phyloP scores from a whole-genome alignment of 176 grass and related monocot species.

The Poa annua region DNA sequence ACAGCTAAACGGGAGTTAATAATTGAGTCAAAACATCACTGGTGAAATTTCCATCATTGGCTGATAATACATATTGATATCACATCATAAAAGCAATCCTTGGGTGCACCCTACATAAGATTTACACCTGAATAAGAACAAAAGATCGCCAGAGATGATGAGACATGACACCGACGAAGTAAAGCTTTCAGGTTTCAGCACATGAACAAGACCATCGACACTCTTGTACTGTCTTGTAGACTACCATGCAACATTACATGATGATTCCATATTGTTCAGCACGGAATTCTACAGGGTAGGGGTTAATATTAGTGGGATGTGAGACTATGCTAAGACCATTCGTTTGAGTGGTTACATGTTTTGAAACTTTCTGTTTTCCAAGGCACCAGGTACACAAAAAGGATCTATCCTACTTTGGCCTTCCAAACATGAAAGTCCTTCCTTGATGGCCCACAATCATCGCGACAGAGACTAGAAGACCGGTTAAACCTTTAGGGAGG shows the following conservation, averaged over 20 bases:
- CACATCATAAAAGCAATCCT: too few species aligned
- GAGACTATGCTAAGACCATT: neutral
- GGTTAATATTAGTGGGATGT: neutral
- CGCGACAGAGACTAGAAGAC: neutral
- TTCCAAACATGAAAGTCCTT: neutral
- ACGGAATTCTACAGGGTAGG: neutral
- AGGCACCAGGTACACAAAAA: neutral
- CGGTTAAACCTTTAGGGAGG: neutral
- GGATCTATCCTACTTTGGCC: neutral
- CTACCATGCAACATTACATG: neutral
- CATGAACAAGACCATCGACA: too few species aligned
- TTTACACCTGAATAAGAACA: neutral
- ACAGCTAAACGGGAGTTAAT: neutral
- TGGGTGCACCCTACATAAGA: too few species aligned
- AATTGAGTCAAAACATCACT: neutral
- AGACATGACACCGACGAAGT: too few species aligned
- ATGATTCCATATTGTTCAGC: constrained; percentile 10
- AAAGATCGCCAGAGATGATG: neutral
- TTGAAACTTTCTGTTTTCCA: neutral
- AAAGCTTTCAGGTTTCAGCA: too few species aligned
- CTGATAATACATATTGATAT: neutral
- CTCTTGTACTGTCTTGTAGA: too few species aligned
- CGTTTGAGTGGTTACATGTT: neutral
- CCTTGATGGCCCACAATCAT: neutral
- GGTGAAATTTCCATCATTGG: neutral